These are phyloP conservation scores for Cyberlindnera americana DNA, from an alignment of 805 yeast genomes.

Conservation along the genomic window DNA sequence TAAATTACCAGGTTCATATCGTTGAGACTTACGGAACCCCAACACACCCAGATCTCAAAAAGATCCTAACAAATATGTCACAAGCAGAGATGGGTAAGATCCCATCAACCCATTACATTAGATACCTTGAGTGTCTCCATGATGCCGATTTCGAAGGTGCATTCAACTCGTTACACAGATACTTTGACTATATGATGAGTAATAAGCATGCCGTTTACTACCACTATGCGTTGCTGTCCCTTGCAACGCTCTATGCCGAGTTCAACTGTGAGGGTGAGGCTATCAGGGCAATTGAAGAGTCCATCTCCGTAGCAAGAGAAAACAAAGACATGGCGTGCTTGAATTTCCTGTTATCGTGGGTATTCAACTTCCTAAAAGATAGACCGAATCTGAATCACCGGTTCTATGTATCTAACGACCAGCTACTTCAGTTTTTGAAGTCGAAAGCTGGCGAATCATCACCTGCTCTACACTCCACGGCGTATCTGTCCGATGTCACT, in stretches of 20 bases:
- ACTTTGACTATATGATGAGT: constrained; percentile 77
- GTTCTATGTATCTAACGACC: constrained; percentile 57
- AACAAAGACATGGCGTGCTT: constrained; percentile 71
- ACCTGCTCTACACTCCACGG: constrained; percentile 43
- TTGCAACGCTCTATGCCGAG: constrained; percentile 68
- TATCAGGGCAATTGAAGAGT: constrained; percentile 76
- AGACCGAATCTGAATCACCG: constrained; percentile 56
- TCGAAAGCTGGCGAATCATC: constrained; percentile 29
- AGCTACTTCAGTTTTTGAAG: constrained; percentile 54
- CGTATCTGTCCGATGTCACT: constrained; percentile 62
- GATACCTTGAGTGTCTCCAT: constrained; percentile 55
- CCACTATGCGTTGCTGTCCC: constrained; percentile 71
- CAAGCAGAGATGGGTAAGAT: constrained; percentile 41
- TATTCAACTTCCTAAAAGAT: constrained; percentile 63
- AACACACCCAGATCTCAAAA: constrained; percentile 41
- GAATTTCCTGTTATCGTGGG: constrained; percentile 70
- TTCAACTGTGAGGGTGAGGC: constrained; percentile 63
- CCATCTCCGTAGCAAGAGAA: constrained; percentile 84
- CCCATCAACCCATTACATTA: constrained; percentile 51
- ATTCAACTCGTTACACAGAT: constrained; percentile 53
- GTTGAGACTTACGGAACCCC: constrained; percentile 51
- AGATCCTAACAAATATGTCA: constrained; percentile 43
- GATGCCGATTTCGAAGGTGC: constrained; percentile 55
- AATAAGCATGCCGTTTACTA: constrained; percentile 59
- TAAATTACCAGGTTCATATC: constrained; percentile 50